Percentiles rank a stretch among this genome's conserved stretches.
Conservation (phyloP, 1,139 yeast genomes). For the Yamadazyma songkhlaensis region DNA sequence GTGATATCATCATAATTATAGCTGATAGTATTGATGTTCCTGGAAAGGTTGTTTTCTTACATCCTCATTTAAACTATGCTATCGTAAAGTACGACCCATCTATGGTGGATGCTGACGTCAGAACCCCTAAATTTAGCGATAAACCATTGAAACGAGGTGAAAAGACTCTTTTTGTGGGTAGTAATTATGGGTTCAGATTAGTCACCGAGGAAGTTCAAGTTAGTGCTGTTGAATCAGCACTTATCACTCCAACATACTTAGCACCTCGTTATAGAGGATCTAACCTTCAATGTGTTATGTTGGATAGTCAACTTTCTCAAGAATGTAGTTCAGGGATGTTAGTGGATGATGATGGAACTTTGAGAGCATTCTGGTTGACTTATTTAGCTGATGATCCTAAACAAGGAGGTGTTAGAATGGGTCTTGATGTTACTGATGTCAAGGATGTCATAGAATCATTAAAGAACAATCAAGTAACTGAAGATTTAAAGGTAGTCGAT, state of each 20-base stretch:
- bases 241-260: slow-evolving; percentile 64
- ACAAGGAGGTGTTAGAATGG: slow-evolving; percentile 63
- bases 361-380: slow-evolving; percentile 82
- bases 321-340: slow-evolving; percentile 82
- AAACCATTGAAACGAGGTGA: slow-evolving; percentile 73
- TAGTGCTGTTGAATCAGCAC: slow-evolving; percentile 71
- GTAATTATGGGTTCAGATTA: slow-evolving; percentile 66
- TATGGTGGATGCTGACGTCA: slow-evolving; percentile 41
- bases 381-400: slow-evolving; percentile 65
- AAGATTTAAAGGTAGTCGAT: slow-evolving; percentile 64
- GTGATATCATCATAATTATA: slow-evolving; percentile 74
- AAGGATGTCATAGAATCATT: slow-evolving; percentile 54
- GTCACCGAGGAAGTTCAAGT: slow-evolving; percentile 76
- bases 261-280: slow-evolving; percentile 86
- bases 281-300: slow-evolving; percentile 71
- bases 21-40: slow-evolving; percentile 86
- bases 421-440: slow-evolving; percentile 73
- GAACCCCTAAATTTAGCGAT: slow-evolving; percentile 61
- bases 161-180: slow-evolving; percentile 73
- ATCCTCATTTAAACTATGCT: slow-evolving; percentile 86
- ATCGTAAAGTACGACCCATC: slow-evolving; percentile 79
- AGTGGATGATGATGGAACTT: slow-evolving; percentile 74
- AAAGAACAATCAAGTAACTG: slow-evolving; percentile 51
- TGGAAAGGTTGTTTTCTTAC: slow-evolving; percentile 77
- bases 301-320: slow-evolving; percentile 69